Evolutionary conservation across 345 rosid species (phyloP), one percentile per base, ranked within the genome.

Genomic region (Dipteronia sinensis): DNA sequence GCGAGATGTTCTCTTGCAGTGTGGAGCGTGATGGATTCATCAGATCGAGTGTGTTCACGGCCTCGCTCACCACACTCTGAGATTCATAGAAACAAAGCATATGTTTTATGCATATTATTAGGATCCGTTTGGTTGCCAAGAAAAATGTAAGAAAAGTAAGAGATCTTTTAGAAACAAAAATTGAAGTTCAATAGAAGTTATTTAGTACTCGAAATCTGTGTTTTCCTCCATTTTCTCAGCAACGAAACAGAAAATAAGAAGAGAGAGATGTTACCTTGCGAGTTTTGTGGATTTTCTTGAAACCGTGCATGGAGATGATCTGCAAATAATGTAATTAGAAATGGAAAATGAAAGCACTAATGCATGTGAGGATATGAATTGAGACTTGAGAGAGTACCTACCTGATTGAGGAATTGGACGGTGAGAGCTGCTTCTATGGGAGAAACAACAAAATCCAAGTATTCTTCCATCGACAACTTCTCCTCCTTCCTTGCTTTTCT

Each of bases 21-120:
- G 93, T 89, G 67, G 90, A 87, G 20, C 93, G 89, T 12, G 85
- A 82, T 13, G 87, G 91, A 82, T 86, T 84, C 23, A 82, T 78
- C 72, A 89, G 84, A 38, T 79, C 85, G 10, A 87, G 22, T 23
- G 80, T 7, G 23, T 77, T 73, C 63, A 86, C 46, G 29, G 88
- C 89, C 10, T 88, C 86, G 15, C 13, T 47, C 44, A 86, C 13
- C 61, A 22, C 82, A 69, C 79, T 80, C 91, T 89, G 78, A 8
- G 2, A 66, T 65, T 1, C 3, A 23, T 44, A 10, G 8, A 27
- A 27, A 25, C n/a, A 27, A 7, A 29, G 34, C 25, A 5, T 44
- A 15, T 10, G 53, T 7, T n/a, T n/a, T 20, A 59, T 59, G 2
- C 27, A 59, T n/a, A 3, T 40, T 42, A 59, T 8, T 0, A 51